Evolutionary conservation across 2,329 filamentous ascomycete genomes (phyloP), one percentile per base, ranked within the genome.

Genomic region (Fusarium decemcellulare): DNA sequence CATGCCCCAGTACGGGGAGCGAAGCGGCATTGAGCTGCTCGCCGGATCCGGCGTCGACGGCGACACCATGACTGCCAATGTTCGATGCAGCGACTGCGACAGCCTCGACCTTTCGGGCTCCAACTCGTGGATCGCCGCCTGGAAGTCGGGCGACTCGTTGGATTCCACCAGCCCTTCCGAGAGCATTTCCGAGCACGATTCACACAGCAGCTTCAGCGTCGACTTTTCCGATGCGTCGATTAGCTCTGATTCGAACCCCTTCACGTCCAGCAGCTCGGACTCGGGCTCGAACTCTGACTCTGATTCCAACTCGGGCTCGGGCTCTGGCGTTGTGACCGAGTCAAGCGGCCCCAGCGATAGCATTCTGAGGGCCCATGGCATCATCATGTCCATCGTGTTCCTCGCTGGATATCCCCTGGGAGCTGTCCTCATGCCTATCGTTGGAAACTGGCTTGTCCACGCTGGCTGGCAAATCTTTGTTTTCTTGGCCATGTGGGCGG

Each of bases 371-470:
- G 77, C 84, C 0, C 89, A 91, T 65, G 90, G 88, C 51, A 81
- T 89, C 69, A 79, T 91, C 72, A 89, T 91, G 88, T 84, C 85
- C 29, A 74, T 91, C 47, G 85, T 87, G 16, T 89, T 91, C 68
- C 83, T 87, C 5, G 72, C 87, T 12, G 78, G 90, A 23, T 91
- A 90, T 67, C 90, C 90, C 1, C 68, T 90, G 4, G 90, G 89
- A 6, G 83, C 89, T 9, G 79, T 88, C 5, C 75, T 90, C 42
- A 90, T 91, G 85, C 87, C 89, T 4, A 65, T 91, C 5, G 65
- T 90, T 8, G 85, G 86, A 46, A 86, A 82, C 48, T 90, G 86
- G 86, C 74, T 84, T 55, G 68, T 88, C n/a, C 90, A 92, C 72
- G 87, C 83, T 8, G 78, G 78, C 10, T 85, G 87, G 78, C 90